These are phyloP conservation scores for Angomonas deanei DNA, from an alignment of 208 protist species.

Conservation along the genomic window DNA sequence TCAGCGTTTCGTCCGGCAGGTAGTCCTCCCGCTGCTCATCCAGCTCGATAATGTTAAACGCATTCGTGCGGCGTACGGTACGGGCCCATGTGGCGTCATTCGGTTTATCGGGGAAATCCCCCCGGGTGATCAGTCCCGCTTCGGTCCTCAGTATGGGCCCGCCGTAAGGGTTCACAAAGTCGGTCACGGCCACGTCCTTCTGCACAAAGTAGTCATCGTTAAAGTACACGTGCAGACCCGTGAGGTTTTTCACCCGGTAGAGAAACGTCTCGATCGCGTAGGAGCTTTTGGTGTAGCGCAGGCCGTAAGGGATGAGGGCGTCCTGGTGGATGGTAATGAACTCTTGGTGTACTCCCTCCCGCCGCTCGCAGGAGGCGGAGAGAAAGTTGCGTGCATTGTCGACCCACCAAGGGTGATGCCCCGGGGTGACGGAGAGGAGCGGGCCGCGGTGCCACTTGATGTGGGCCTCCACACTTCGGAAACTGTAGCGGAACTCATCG, in stretches of 20 bases:
- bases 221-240: conserved; percentile 52
- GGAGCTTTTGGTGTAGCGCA: conserved; percentile 43
- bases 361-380: conserved; percentile 21
- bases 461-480: conserved; percentile 91
- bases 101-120: not conserved
- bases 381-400: conserved; percentile 65
- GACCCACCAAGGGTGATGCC: conserved; percentile 91
- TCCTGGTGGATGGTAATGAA: conserved; percentile 68
- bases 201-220: conserved; percentile 80
- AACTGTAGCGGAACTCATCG: conserved; percentile 91
- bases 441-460: conserved; percentile 88
- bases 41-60: not conserved
- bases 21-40: too few relatives aligned
- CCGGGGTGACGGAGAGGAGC: conserved; percentile 93
- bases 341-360: conserved; percentile 29
- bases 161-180: conserved; percentile 59
- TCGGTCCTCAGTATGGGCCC: conserved; percentile 56
- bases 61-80: not conserved
- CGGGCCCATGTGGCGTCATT: not conserved
- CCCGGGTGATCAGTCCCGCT: conserved; percentile 2
- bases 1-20: too few relatives aligned
- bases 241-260: conserved; percentile 44
- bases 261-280: conserved; percentile 55
- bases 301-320: conserved; percentile 46
- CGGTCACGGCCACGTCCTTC: conserved; percentile 38